Evolutionary conservation across 306 rosid genomes (phyloP).

Genomic region (Fagus sylvatica): DNA sequence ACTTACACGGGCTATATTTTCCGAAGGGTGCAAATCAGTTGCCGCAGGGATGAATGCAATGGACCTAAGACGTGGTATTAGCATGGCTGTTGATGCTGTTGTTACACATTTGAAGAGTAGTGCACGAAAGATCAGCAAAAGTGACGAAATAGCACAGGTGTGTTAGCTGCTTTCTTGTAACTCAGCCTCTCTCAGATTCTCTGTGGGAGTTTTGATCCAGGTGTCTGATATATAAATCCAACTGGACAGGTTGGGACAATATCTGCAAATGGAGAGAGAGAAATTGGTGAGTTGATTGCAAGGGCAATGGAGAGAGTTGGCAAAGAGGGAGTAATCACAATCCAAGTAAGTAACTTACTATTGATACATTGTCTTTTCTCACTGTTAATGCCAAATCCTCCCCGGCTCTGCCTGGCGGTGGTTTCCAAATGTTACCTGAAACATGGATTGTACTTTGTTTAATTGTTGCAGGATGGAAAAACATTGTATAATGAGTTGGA

Average conservation of each 20-base stretch:
- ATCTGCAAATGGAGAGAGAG: slow-evolving; percentile 92
- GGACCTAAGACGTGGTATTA: slow-evolving; percentile 92
- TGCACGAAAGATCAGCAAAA: slow-evolving; percentile 92
- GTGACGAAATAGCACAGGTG: slow-evolving; percentile 98
- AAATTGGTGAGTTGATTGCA: slow-evolving; percentile 94
- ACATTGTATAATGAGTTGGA: slow-evolving; percentile 89
- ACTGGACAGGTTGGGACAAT: slow-evolving; percentile 81
- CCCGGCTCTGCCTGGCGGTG: too few species aligned
- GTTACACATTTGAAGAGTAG: slow-evolving; percentile 89
- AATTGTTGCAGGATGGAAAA: slow-evolving; percentile 82
- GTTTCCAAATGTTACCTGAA: not conserved
- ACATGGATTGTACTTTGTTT: slow-evolving; percentile 1
- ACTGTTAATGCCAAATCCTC: not conserved
- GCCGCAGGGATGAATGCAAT: slow-evolving; percentile 98
- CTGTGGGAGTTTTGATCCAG: slow-evolving; percentile 1
- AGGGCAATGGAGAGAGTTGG: slow-evolving; percentile 99
- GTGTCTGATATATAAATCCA: not conserved
- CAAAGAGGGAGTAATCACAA: slow-evolving; percentile 95
- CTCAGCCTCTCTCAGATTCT: not conserved
- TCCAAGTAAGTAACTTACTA: slow-evolving; percentile 55
- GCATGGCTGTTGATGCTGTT: slow-evolving; percentile 85
- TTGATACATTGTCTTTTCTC: not conserved
- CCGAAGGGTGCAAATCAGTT: slow-evolving; percentile 97
- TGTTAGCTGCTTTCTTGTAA: slow-evolving; percentile 8
- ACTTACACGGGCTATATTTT: slow-evolving; percentile 80